Evolutionary conservation across 1,284 basidiomycete genomes (phyloP), one percentile per base, ranked within the genome.

Genomic region (Stereum hirsutum): DNA sequence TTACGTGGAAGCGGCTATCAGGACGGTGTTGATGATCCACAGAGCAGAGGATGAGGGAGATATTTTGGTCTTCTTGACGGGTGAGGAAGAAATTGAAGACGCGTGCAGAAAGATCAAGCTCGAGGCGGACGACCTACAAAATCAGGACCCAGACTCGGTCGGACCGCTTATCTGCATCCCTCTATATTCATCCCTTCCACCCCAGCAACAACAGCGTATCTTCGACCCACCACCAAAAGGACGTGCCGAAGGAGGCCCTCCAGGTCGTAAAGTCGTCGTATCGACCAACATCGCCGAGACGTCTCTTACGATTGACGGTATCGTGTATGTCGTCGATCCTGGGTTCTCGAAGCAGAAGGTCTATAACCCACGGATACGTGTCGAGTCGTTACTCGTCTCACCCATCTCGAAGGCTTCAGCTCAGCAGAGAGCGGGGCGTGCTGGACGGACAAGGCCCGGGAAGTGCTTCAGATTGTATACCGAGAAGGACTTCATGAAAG

Each of bases 241-340:
- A 0, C 67, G 73, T 5, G 70, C 64, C 0, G 62, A 74, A 1
- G 80, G 72, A 45, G 86, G 90, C 1, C 84, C 90, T 0, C 82
- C 88, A 0, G 92, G 94, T 0, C 79, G 95, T 49, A 99, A 99
- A 64, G 80, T 98, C 25, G 90, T 99, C 39, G 70, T 99, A 1
- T 91, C 92, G 11, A 99, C 96, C 27, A 99, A 99, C 63, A 95
- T 99, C 49, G 96, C 96, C 6, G 95, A 99, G 65, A 99, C 96
- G 0, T 96, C 92, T 8, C 68, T 99, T 28, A 99, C 95, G 1
- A 98, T 99, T 49, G 95, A 98, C 54, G 96, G 95, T 20, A 98
- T 99, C 57, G 93, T 99, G 11, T 99, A 98, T 58, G 95, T 99
- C 45, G 92, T 99, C 35, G 95, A 99, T 60, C 93, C 96, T 0